Conservation (phyloP, 1,284 basidiomycete genomes). For the Tilletia setariae region DNA sequence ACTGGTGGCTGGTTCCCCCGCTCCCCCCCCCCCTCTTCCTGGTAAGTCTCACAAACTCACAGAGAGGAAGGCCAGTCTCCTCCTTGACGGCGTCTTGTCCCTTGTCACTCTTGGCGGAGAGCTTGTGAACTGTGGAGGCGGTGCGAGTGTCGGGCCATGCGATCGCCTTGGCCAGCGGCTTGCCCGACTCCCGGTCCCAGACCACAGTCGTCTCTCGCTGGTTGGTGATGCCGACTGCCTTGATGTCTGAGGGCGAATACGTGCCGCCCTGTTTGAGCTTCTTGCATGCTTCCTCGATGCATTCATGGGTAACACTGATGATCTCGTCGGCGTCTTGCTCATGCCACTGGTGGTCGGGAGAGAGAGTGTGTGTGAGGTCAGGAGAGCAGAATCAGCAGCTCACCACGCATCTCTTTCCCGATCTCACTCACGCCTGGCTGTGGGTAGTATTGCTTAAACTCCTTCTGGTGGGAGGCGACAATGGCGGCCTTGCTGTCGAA, state of each 20-base stretch:
- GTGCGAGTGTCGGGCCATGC: slow-evolving; percentile 96
- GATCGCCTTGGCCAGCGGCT: slow-evolving; percentile 78
- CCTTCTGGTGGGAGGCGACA: slow-evolving; percentile 75
- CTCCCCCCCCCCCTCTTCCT: too few relatives aligned
- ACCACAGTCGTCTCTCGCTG: slow-evolving; percentile 94
- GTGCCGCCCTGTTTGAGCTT: slow-evolving; percentile 68
- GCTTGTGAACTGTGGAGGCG: slow-evolving; percentile 74
- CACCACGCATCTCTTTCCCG: too few relatives aligned
- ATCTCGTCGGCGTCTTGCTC: slow-evolving; percentile 89
- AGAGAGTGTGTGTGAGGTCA: slow-evolving; percentile 89
- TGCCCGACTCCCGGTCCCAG: slow-evolving; percentile 86
- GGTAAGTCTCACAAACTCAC: too few relatives aligned
- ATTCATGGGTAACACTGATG: slow-evolving; percentile 70
- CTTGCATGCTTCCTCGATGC: slow-evolving; percentile 66
- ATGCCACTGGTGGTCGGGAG: slow-evolving; percentile 66
- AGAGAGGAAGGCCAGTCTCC: slow-evolving; percentile 41
- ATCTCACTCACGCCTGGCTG: slow-evolving; percentile 48
- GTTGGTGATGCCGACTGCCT: slow-evolving; percentile 94
- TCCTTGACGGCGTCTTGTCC: slow-evolving; percentile 69
- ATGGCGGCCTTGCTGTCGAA: slow-evolving; percentile 87
- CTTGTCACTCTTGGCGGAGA: slow-evolving; percentile 69
- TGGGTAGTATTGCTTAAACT: slow-evolving; percentile 50
- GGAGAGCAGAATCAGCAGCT: too few relatives aligned
- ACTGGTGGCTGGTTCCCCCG: too few relatives aligned
- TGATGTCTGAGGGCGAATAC: slow-evolving; percentile 74